These are phyloP conservation scores for Closterium sp. DNA, from an alignment of 139 green algal species.

Conservation along the genomic window DNA sequence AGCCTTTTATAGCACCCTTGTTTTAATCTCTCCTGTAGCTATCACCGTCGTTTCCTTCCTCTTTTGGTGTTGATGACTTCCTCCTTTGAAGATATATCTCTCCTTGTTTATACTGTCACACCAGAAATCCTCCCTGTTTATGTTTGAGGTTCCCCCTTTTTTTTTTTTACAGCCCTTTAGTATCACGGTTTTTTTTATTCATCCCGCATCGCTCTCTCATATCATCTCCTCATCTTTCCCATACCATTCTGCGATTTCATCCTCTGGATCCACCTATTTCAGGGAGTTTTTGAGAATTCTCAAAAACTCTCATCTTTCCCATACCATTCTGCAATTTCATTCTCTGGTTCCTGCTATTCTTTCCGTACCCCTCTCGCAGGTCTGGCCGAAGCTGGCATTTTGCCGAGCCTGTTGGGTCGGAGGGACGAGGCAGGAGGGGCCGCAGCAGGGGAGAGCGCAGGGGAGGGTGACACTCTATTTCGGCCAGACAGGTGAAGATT, in stretches of 20 bases:
- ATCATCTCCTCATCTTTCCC: too few relatives aligned
- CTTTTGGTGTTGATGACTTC: too few relatives aligned
- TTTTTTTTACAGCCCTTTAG: not conserved
- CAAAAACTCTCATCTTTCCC: too few relatives aligned
- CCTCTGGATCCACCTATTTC: too few relatives aligned
- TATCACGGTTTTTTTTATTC: not conserved
- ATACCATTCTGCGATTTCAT: not conserved
- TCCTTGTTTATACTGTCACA: too few relatives aligned
- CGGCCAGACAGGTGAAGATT: slow-evolving; percentile 25
- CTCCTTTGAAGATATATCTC: too few relatives aligned
- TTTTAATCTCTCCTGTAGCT: not conserved
- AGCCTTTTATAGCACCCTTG: not conserved
- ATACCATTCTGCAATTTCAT: not conserved
- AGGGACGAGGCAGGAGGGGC: not conserved
- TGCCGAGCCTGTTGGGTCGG: slow-evolving; percentile 8
- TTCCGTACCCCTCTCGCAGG: not conserved
- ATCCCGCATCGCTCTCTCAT: not conserved
- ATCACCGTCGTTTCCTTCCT: too few relatives aligned
- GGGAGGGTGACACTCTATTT: not conserved
- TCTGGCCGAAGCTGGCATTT: slow-evolving; percentile 22
- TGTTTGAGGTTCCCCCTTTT: too few relatives aligned
- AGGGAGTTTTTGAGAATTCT: too few relatives aligned
- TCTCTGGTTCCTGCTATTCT: not conserved
- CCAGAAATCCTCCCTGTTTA: not conserved
- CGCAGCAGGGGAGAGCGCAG: not conserved